Percentiles rank a stretch among this genome's conserved stretches.
These are phyloP conservation scores for Arthromyces matolae DNA, from an alignment of 768 basidiomycete species.

Conservation along the genomic window DNA sequence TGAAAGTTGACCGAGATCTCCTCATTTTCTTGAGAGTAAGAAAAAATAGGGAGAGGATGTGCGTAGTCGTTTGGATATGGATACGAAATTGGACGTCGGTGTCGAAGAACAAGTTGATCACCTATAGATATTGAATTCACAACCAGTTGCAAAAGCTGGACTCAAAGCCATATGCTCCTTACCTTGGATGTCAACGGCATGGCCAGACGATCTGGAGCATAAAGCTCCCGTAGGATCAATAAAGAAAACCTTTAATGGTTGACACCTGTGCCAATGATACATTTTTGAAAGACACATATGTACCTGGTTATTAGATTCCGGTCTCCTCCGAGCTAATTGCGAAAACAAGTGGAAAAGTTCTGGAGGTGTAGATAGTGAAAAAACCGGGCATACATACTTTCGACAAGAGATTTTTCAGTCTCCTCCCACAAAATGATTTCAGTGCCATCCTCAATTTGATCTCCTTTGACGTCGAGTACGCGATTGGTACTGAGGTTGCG, in stretches of 20 bases:
- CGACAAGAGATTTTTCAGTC: slow-evolving; percentile 74
- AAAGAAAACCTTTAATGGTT: slow-evolving; percentile 88
- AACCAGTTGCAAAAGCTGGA: background rate
- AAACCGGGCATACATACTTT: slow-evolving; percentile 47
- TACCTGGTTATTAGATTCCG: slow-evolving; percentile 73
- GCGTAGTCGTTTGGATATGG: slow-evolving; percentile 79
- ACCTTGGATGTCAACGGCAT: slow-evolving; percentile 82
- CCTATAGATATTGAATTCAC: slow-evolving; percentile 32
- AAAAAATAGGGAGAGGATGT: slow-evolving; percentile 72
- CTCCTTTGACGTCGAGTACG: slow-evolving; percentile 53
- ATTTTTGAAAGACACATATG: slow-evolving; percentile 12
- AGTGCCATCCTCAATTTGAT: slow-evolving; percentile 56
- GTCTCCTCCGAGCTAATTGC: slow-evolving; percentile 56
- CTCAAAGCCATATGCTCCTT: slow-evolving; percentile 5
- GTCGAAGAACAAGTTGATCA: slow-evolving; percentile 66
- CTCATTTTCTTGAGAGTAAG: slow-evolving; percentile 48
- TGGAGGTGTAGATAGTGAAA: background rate
- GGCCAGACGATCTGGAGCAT: slow-evolving; percentile 75
- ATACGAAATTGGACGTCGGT: slow-evolving; percentile 68
- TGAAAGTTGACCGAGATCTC: slow-evolving; percentile 60
- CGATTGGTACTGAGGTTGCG: slow-evolving; percentile 51
- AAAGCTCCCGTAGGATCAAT: slow-evolving; percentile 73
- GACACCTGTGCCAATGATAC: too few species aligned
- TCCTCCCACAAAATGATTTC: slow-evolving; percentile 65
- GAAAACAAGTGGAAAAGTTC: background rate